Base-by-base conservation (phyloP, 2,329 filamentous ascomycete species). In the Colletotrichum coccodes region DNA sequence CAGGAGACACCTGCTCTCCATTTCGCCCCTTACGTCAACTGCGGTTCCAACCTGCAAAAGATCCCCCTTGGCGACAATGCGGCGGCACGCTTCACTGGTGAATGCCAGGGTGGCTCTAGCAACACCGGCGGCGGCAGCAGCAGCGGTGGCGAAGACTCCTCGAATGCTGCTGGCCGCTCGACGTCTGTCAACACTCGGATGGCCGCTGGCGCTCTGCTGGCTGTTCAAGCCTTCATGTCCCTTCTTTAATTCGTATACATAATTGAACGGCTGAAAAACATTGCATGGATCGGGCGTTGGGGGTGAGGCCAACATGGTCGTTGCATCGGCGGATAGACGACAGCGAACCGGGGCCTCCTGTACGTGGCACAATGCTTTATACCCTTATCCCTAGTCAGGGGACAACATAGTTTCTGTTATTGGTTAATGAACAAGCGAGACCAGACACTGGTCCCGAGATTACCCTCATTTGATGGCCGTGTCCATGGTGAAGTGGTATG, bases 1-100 rank as follows among this genome's bases (percentile, higher is more conserved):
- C 71, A 73, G 61, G 72, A 73, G 42, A 75, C 71, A 7, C 72
- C 72, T 8, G 74, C 73, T n/a, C 69, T 75, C 16, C 73, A 75
- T 59, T 74, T 75, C 46, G 74, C 74, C 11, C 65, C 70, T 12
- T 75, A 74, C 34, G 68, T 71, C 62, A 72, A 75, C 71, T 75
- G 74, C 26, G 74, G 74, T 30, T 69, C 73, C 8, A 74, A 73
- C 34, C 63, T 72, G 50, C 71, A 73, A 47, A 71, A 71, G 67
- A 74, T 75, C 26, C 74, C 74, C 21, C 42, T 64, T 4, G 74
- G 73, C 47, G 36, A 56, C 18, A 73, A 75, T 53, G 71, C 65
- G 32, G 70, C 73, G 2, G 59, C 62, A 9, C 34, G 62, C 36
- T 75, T 75, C 56, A 60, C 59, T 14, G 74, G 74, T 52, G 72